Evolutionary conservation across 768 basidiomycete genomes (phyloP).

Genomic region (button mushroom (Agaricus bisporus)): DNA sequence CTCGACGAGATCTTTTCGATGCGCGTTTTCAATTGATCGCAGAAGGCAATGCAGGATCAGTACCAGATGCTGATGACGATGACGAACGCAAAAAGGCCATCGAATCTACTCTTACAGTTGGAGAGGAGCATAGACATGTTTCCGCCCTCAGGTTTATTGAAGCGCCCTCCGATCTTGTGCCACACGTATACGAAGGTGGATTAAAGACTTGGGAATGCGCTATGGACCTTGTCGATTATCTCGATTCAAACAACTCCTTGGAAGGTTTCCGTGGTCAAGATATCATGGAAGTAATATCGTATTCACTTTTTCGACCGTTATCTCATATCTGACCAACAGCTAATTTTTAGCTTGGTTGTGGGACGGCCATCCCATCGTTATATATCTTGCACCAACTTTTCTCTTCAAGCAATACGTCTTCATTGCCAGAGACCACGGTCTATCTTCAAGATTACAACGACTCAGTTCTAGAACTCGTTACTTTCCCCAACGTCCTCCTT

Average conservation of each 20-base stretch:
- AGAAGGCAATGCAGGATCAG: slow-evolving; percentile 25
- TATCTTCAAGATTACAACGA: slow-evolving; percentile 92
- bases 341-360: slow-evolving; percentile 77
- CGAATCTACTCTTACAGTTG: neutral
- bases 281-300: slow-evolving; percentile 63
- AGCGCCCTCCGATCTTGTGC: slow-evolving; percentile 83
- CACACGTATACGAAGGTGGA: slow-evolving; percentile 92
- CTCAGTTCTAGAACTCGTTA: slow-evolving; percentile 73
- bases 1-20: slow-evolving; percentile 88
- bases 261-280: slow-evolving; percentile 38
- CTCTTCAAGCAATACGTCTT: slow-evolving; percentile 17
- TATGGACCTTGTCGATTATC: slow-evolving; percentile 73
- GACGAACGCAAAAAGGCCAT: neutral
- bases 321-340: neutral
- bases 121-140: slow-evolving; percentile 15
- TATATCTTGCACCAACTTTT: slow-evolving; percentile 65
- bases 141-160: slow-evolving; percentile 61
- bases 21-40: slow-evolving; percentile 91
- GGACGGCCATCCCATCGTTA: slow-evolving; percentile 81
- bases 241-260: slow-evolving; percentile 28
- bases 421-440: slow-evolving; percentile 37
- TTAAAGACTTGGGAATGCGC: slow-evolving; percentile 98
- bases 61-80: slow-evolving; percentile 19
- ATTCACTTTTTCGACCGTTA: neutral
- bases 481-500: slow-evolving; percentile 71